phyloP scores from a whole-genome alignment of 176 grass and related monocot species.

The Carex myosuroides region DNA sequence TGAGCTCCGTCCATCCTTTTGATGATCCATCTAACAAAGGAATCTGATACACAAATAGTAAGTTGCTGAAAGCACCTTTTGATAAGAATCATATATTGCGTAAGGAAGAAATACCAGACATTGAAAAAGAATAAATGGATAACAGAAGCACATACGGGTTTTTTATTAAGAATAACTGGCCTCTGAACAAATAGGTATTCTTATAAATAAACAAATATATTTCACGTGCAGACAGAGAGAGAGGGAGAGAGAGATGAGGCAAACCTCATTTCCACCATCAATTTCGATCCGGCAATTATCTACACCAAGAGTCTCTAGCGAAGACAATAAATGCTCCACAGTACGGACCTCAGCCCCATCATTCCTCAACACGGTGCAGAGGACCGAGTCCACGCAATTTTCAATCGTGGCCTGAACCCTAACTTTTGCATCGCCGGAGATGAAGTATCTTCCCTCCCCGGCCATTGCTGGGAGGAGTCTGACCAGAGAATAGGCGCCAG shows the following conservation, averaged over 20 bases:
- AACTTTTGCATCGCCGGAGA: neutral
- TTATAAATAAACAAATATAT: neutral
- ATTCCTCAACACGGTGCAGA: slow-evolving; percentile 61
- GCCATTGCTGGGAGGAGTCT: slow-evolving; percentile 57
- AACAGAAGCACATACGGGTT: neutral
- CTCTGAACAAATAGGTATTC: neutral
- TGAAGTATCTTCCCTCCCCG: slow-evolving; percentile 85
- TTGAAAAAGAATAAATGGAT: neutral
- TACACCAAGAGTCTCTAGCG: slow-evolving; percentile 66
- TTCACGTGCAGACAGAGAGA: neutral
- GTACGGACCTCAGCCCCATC: slow-evolving; percentile 37
- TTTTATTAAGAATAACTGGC: neutral
- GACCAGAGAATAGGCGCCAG: slow-evolving; percentile 32
- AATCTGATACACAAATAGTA: slow-evolving; percentile 37
- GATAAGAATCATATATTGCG: too few species aligned
- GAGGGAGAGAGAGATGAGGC: neutral
- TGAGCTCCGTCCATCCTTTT: slow-evolving; percentile 64
- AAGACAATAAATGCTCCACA: slow-evolving; percentile 82
- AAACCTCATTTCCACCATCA: slow-evolving; percentile 64
- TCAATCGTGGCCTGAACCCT: slow-evolving; percentile 44
- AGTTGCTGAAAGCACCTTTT: neutral
- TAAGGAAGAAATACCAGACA: neutral
- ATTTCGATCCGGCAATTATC: slow-evolving; percentile 84
- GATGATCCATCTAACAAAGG: slow-evolving; percentile 97
- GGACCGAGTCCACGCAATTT: slow-evolving; percentile 43